Percentiles rank a stretch among this genome's conserved stretches.
Evolutionary conservation across 1,284 basidiomycete genomes (phyloP).

Genomic region (Marasmius tenuissimus): DNA sequence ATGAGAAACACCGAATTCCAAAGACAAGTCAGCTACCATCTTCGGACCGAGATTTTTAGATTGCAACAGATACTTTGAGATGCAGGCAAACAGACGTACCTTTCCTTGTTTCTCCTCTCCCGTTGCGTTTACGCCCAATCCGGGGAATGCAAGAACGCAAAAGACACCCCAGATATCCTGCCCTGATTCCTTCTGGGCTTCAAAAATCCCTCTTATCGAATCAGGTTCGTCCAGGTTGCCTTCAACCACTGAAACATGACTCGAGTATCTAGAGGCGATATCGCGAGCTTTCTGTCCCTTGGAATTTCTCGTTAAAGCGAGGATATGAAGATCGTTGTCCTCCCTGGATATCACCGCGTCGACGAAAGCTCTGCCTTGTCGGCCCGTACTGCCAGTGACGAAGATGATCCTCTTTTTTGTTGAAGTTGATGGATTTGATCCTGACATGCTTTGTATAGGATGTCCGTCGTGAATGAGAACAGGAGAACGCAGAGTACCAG

Average conservation of each 20-base stretch:
- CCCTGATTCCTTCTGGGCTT: conserved; percentile 27
- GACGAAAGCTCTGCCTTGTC: not conserved
- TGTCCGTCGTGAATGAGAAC: too few species aligned
- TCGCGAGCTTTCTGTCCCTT: not conserved
- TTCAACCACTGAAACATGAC: not conserved
- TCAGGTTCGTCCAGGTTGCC: not conserved
- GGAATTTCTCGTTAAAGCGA: not conserved
- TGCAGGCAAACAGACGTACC: conserved; percentile 19
- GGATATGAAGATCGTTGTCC: not conserved
- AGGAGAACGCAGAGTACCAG: too few species aligned
- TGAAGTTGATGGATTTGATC: not conserved
- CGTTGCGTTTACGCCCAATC: conserved; percentile 37
- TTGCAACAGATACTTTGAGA: not conserved
- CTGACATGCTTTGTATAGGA: too few species aligned
- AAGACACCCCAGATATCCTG: conserved; percentile 38
- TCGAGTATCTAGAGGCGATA: not conserved
- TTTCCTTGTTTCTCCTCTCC: conserved; percentile 42
- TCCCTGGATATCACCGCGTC: not conserved
- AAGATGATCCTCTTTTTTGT: not conserved
- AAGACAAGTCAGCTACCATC: conserved; percentile 33
- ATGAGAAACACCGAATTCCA: conserved; percentile 32
- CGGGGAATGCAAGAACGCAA: conserved; percentile 37
- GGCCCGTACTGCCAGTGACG: not conserved
- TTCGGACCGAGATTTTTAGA: conserved; percentile 9
- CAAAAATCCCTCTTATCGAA: not conserved